Percentiles rank a stretch among this genome's conserved stretches.
These are phyloP conservation scores for Pseudopithomyces chartarum DNA, from an alignment of 2,329 filamentous ascomycete species.

Conservation along the genomic window DNA sequence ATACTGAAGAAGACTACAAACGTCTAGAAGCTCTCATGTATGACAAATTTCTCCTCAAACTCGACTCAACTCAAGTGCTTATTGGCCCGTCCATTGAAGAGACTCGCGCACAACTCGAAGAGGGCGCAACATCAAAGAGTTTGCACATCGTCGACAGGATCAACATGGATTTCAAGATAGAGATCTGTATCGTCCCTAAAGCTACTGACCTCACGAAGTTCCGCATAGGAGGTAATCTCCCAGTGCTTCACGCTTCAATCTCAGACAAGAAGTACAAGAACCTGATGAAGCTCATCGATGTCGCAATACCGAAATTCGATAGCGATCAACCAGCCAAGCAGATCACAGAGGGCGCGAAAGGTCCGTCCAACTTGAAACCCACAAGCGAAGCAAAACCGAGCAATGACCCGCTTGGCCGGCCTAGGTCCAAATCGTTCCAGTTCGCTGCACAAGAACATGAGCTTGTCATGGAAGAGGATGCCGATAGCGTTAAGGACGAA, in stretches of 20 bases:
- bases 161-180: constrained; percentile 96
- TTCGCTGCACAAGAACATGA: constrained; percentile 74
- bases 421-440: constrained; percentile 73
- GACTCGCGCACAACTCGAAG: constrained; percentile 79
- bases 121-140: constrained; percentile 69
- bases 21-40: constrained; percentile 94
- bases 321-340: constrained; percentile 50
- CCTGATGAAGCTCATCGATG: constrained; percentile 93
- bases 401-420: constrained; percentile 51
- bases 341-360: constrained; percentile 39
- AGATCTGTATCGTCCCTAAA: constrained; percentile 95
- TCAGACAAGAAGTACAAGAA: constrained; percentile 98
- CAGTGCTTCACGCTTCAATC: constrained; percentile 86
- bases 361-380: constrained; percentile 45
- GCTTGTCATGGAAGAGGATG: constrained; percentile 77
- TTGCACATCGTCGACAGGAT: constrained; percentile 95
- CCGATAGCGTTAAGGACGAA: constrained; percentile 65
- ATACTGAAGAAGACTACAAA: constrained; percentile 87
- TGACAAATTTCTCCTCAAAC: constrained; percentile 90
- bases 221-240: constrained; percentile 87
- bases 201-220: constrained; percentile 91
- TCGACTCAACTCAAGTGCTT: constrained; percentile 92
- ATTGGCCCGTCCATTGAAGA: constrained; percentile 93
- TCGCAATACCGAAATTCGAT: constrained; percentile 85
- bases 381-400: constrained; percentile 30